Base-by-base conservation (phyloP, 1,284 basidiomycete species). In the Moesziomyces sp. region DNA sequence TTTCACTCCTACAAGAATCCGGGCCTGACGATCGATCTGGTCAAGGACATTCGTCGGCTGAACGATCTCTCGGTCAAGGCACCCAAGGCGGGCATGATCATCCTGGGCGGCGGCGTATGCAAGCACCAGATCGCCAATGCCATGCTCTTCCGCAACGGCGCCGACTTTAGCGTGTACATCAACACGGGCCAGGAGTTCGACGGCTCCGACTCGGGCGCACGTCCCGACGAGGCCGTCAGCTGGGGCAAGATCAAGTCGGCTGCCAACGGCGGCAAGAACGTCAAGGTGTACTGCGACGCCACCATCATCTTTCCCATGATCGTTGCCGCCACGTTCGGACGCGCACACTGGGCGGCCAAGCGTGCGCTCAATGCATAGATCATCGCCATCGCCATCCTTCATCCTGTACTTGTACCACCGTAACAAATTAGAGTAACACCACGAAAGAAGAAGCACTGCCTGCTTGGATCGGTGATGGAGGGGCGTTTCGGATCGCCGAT, bases 111-210 rank as follows among this genome's bases (percentile, higher is more conserved):
- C 16, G 97, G 97, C 1, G 96, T 99, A 9, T 98, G 96, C 87
- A 99, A 99, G 85, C 97, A 99, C 84, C 97, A 99, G 83, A 97
- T 99, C 62, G 95, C 95, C 18, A 99, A 99, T 82, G 95, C 96
- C 1, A 98, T 99, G 97, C 87, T 99, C 23, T 97, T 99, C 82
- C 89, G 96, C 42, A 99, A 99, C 81, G 97, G 97, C 3, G 97
- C 97, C 5, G 97, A 99, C 84, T 99, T 90, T 81, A 94, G 95
- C 4, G 96, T 99, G 14, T 99, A 92, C 84, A 97, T 99, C 78
- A 99, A 99, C 83, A 99, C 96, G 0, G 96, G 96, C 0, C 96
- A 99, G 86, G 96, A 99, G 86, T 99, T 98, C 79, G 97, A 99
- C 83, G 96, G 96, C 0, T 97, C 94, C 5, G 96, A 99, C 85